phyloP scores from a whole-genome alignment of 1,284 basidiomycete species.

The Cryptococcus sp. region DNA sequence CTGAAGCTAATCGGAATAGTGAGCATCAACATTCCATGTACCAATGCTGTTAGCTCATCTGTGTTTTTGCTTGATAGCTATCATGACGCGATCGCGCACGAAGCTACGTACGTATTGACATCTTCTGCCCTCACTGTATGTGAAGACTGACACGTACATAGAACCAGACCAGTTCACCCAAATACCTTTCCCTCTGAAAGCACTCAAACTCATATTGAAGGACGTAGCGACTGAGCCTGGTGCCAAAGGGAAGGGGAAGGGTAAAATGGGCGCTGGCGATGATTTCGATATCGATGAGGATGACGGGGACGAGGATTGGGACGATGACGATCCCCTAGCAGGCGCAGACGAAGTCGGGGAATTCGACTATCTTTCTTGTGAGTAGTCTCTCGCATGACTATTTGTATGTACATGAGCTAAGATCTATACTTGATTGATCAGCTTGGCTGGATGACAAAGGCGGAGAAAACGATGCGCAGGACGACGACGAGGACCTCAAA shows the following conservation, averaged over 20 bases:
- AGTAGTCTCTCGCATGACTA: constrained; percentile 12
- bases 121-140: not conserved
- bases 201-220: constrained; percentile 81
- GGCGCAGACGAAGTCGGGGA: constrained; percentile 46
- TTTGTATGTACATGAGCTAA: too few relatives aligned
- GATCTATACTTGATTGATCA: constrained; percentile 8
- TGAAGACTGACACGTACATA: constrained; percentile 43
- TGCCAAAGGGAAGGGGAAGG: constrained; percentile 62
- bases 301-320: constrained; percentile 78
- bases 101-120: constrained; percentile 63
- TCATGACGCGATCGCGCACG: constrained; percentile 91
- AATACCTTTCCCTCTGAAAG: constrained; percentile 86
- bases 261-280: constrained; percentile 57
- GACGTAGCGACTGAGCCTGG: constrained; percentile 68
- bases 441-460: constrained; percentile 63
- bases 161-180: constrained; percentile 81
- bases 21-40: constrained; percentile 51
- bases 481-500: constrained; percentile 87
- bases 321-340: constrained; percentile 66
- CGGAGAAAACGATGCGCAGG: constrained; percentile 65
- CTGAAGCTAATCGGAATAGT: constrained; percentile 76
- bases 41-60: not conserved
- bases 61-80: constrained; percentile 59
- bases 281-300: constrained; percentile 64
- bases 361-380: constrained; percentile 56